Evolutionary conservation across 176 grass and related monocot genomes (phyloP).

Genomic region (Triticum turgidum): DNA sequence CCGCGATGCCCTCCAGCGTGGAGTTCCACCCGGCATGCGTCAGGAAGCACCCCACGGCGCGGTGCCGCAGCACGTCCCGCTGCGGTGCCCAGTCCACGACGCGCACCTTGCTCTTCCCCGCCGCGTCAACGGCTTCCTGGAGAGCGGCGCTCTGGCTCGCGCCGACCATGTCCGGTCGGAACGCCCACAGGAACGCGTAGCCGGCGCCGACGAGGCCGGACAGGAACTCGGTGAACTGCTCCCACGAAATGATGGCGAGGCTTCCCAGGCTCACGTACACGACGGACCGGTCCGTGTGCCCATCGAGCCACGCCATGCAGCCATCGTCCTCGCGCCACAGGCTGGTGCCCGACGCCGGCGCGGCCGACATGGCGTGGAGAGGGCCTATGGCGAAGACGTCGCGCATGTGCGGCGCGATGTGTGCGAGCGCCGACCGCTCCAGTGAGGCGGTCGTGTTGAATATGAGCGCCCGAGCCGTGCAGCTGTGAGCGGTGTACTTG

Average conservation of each 20-base stretch:
- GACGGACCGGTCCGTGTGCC: background rate
- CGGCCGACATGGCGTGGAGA: background rate
- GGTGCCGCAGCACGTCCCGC: slow-evolving; percentile 57
- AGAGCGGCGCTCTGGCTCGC: background rate
- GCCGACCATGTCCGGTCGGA: background rate
- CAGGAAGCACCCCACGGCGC: slow-evolving; percentile 62
- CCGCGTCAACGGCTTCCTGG: background rate
- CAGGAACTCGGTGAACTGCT: background rate
- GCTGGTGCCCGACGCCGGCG: background rate
- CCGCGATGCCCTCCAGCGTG: slow-evolving; percentile 36
- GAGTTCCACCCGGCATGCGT: slow-evolving; percentile 79
- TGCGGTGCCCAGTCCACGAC: slow-evolving; percentile 61
- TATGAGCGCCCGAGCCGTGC: no score
- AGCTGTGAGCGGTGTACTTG: no score
- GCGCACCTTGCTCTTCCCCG: background rate
- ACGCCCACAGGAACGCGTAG: background rate
- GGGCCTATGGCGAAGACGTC: no score
- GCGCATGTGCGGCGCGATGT: no score
- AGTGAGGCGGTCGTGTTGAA: no score
- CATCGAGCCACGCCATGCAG: background rate
- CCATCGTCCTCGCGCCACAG: background rate
- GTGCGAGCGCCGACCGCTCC: no score
- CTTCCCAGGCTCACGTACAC: background rate
- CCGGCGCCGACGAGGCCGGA: background rate
- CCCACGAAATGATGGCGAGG: background rate